These are phyloP conservation scores for Dujonia santamariae DNA, from an alignment of 1,139 yeast species.

Conservation along the genomic window DNA sequence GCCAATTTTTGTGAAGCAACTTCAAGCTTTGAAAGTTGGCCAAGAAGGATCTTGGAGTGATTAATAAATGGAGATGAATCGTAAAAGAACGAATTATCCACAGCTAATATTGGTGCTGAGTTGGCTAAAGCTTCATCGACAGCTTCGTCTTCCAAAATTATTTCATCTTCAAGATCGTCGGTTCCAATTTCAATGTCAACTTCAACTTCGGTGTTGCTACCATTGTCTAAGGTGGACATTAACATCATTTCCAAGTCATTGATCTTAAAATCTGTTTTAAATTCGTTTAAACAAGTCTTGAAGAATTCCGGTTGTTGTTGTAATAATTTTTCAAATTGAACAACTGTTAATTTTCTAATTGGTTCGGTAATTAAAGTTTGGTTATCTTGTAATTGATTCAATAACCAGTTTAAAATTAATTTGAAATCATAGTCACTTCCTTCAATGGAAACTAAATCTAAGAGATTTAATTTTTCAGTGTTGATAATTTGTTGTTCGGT, in stretches of 20 bases:
- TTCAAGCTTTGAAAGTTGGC: background rate
- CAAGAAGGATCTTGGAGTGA: conserved; percentile 3
- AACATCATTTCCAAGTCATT: conserved; percentile 66
- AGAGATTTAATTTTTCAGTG: background rate
- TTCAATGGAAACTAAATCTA: background rate
- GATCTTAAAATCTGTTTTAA: conserved; percentile 32
- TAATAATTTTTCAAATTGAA: conserved; percentile 45
- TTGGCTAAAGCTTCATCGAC: conserved; percentile 8
- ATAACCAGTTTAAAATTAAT: background rate
- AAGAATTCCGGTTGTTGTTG: conserved; percentile 39
- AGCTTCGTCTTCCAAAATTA: conserved; percentile 17
- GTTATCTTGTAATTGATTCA: background rate
- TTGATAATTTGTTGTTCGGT: background rate
- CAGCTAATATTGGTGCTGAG: background rate
- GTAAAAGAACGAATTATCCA: conserved; percentile 1
- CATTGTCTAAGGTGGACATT: conserved; percentile 50
- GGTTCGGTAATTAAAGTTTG: conserved; percentile 8
- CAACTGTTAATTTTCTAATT: conserved; percentile 30
- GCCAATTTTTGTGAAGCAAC: conserved; percentile 12
- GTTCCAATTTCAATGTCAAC: conserved; percentile 1
- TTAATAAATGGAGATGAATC: conserved; percentile 1
- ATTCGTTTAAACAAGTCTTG: conserved; percentile 32
- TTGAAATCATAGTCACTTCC: background rate
- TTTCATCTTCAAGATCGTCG: conserved; percentile 17
- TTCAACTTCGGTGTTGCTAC: conserved; percentile 20